A percentile compares a stretch with the other conserved stretches of the same genome.
Evolutionary conservation across 2,329 filamentous ascomycete genomes (phyloP).

Genomic region (Tolypocladium pustulatum): DNA sequence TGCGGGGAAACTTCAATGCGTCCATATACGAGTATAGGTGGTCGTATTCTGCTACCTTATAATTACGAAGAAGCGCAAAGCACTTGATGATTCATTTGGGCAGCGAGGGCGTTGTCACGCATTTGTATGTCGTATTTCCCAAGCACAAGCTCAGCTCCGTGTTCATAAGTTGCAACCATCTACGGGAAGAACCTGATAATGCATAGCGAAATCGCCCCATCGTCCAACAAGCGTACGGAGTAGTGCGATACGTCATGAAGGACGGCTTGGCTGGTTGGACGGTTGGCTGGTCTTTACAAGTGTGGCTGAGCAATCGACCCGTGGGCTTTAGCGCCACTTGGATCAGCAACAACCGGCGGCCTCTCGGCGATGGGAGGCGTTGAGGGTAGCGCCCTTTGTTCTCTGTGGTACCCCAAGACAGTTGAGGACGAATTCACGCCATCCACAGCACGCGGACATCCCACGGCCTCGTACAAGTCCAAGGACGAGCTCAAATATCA

Average conservation of each 20-base stretch:
- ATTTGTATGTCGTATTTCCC: too few species aligned
- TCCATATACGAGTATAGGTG: too few species aligned
- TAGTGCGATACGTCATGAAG: background rate
- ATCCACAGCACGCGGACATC: background rate
- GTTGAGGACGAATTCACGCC: background rate
- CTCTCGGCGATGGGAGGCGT: background rate
- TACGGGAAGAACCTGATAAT: background rate
- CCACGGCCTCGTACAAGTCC: background rate
- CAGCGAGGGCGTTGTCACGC: too few species aligned
- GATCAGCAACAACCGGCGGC: background rate
- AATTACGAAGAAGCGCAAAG: too few species aligned
- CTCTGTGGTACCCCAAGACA: too few species aligned
- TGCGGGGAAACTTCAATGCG: background rate
- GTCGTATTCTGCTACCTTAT: too few species aligned
- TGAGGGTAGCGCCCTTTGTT: background rate
- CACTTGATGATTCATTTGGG: too few species aligned
- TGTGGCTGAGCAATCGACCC: background rate
- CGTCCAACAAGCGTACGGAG: background rate
- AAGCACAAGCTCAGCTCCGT: too few species aligned
- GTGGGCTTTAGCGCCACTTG: background rate
- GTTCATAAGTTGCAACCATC: too few species aligned
- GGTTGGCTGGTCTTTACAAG: background rate
- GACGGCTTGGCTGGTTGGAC: background rate
- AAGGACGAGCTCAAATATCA: background rate
- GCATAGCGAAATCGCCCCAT: background rate